A percentile compares a stretch with the other conserved stretches of the same genome.
These are phyloP conservation scores for Phlegmacium glaucopus DNA, from an alignment of 768 basidiomycete species.

Conservation along the genomic window DNA sequence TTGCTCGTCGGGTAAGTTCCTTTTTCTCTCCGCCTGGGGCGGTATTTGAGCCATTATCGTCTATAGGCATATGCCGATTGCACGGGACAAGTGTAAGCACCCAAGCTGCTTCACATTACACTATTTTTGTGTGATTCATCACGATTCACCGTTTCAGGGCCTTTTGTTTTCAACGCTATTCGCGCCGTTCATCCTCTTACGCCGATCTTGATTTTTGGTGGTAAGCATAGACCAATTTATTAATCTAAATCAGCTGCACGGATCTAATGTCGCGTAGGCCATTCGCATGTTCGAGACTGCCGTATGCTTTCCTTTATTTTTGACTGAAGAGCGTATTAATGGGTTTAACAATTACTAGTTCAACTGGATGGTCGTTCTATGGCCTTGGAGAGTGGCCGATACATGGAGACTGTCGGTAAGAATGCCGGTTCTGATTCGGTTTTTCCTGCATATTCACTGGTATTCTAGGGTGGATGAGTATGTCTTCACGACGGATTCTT, in stretches of 20 bases:
- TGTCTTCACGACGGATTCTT: no score
- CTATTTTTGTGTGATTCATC: no score
- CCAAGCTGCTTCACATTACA: no score
- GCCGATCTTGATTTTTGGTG: constrained; percentile 83
- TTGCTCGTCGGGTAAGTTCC: constrained; percentile 57
- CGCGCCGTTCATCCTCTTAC: constrained; percentile 68
- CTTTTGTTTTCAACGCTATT: constrained; percentile 67
- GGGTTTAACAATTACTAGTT: constrained; percentile 26
- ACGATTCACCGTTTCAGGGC: constrained; percentile 50
- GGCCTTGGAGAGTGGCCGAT: constrained; percentile 78
- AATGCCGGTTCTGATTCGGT: no score
- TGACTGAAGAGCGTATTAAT: neutral
- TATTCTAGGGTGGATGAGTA: no score
- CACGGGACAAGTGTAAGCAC: constrained; percentile 57
- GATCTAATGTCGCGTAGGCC: constrained; percentile 36
- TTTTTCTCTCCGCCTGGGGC: neutral
- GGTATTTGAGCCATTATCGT: neutral
- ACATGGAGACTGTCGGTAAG: constrained; percentile 89
- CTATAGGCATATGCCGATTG: constrained; percentile 79
- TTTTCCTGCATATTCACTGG: no score
- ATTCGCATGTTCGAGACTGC: constrained; percentile 81
- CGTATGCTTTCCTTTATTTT: constrained; percentile 26
- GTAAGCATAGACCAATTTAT: constrained; percentile 23
- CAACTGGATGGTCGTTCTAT: constrained; percentile 76
- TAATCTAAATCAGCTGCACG: neutral